A percentile compares a stretch with the other conserved stretches of the same genome.
phyloP scores from a whole-genome alignment of 257 asterid genomes.

The Nicotiana undulata region DNA sequence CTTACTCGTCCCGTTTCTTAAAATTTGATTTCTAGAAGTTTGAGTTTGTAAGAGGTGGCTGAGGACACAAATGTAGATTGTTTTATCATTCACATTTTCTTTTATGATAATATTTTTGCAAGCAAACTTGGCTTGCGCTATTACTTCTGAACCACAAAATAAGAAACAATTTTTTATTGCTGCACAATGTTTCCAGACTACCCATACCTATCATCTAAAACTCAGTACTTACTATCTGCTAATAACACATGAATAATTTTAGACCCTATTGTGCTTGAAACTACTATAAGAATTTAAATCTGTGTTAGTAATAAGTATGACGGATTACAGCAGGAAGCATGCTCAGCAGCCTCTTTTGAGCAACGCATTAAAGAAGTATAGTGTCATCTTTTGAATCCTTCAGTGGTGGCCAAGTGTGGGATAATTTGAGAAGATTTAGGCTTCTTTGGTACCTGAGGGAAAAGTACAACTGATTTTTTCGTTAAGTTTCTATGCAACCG shows the following conservation, averaged over 20 bases:
- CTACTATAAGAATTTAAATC: neutral
- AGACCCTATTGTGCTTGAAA: neutral
- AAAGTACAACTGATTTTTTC: neutral
- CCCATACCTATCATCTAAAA: neutral
- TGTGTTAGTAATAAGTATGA: neutral
- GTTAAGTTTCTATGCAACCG: neutral
- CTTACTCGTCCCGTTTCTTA: neutral
- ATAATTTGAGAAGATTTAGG: conserved; percentile 3
- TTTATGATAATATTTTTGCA: neutral
- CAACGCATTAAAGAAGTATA: neutral
- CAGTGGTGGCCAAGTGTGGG: neutral
- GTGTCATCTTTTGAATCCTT: neutral
- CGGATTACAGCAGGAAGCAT: neutral
- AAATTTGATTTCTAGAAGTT: neutral
- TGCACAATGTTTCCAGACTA: neutral
- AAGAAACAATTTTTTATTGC: neutral
- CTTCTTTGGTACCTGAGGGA: neutral
- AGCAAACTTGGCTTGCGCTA: neutral
- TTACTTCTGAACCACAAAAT: neutral
- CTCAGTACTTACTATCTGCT: neutral
- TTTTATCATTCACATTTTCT: neutral
- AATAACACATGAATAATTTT: neutral
- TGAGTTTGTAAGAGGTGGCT: neutral
- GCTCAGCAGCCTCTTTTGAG: neutral
- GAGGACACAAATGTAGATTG: neutral